Evolutionary conservation across 768 basidiomycete species (phyloP).

Genomic region (Amanita rubescens): DNA sequence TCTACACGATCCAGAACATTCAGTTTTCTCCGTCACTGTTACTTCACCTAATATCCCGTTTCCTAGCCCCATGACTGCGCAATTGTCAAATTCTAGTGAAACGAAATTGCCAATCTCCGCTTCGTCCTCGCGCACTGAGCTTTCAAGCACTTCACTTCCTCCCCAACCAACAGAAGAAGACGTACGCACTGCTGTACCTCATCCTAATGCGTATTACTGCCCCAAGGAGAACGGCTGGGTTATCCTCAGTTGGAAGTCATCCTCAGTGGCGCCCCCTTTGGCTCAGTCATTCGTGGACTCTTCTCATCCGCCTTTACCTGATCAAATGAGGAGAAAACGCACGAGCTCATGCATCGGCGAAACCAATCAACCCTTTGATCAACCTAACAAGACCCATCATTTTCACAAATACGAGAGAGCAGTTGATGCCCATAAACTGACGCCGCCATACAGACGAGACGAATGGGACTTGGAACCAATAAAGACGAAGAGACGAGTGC

Average conservation of each 20-base stretch:
- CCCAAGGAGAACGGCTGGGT: conserved; percentile 81
- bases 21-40: conserved; percentile 54
- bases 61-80: conserved; percentile 17
- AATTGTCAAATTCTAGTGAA: conserved; percentile 11
- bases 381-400: conserved; percentile 65
- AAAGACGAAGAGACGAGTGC: conserved; percentile 46
- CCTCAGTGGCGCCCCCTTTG: conserved; percentile 53
- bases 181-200: conserved; percentile 62
- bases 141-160: conserved; percentile 16
- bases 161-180: conserved; percentile 51
- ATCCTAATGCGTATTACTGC: conserved; percentile 80
- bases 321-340: conserved; percentile 42
- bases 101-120: conserved; percentile 6
- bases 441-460: conserved; percentile 49
- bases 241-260: conserved; percentile 62
- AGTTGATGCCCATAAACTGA: conserved; percentile 61
- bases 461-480: conserved; percentile 52
- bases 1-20: conserved; percentile 68
- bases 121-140: conserved; percentile 9
- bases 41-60: conserved; percentile 18
- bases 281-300: conserved; percentile 42
- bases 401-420: conserved; percentile 71
- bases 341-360: conserved; percentile 46
- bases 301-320: conserved; percentile 42
- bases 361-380: conserved; percentile 36